phyloP scores from a whole-genome alignment of 1,284 basidiomycete genomes.

The Pterula multifida region DNA sequence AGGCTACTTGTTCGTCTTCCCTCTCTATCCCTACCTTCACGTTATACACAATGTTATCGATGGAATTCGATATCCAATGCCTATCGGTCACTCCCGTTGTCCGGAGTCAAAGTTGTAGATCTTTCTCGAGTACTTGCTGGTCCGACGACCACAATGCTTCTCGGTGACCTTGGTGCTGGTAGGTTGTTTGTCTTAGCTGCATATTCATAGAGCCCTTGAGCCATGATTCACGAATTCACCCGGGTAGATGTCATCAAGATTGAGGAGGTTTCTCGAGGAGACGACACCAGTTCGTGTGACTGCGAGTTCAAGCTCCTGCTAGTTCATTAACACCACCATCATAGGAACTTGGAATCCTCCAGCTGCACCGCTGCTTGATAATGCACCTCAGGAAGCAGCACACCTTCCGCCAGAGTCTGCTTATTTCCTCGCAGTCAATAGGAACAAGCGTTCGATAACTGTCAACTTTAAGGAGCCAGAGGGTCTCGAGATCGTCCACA shows the following conservation, averaged over 20 bases:
- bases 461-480: conserved; percentile 76
- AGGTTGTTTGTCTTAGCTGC: not conserved
- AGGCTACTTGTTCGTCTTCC: not conserved
- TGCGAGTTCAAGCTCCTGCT: too few relatives aligned
- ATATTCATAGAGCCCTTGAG: not conserved
- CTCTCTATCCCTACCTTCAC: too few relatives aligned
- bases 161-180: conserved; percentile 77
- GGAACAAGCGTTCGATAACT: conserved; percentile 84
- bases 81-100: conserved; percentile 48
- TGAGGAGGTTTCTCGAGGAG: conserved; percentile 71
- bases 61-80: not conserved
- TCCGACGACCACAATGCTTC: conserved; percentile 81
- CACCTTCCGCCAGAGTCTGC: conserved; percentile 85
- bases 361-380: conserved; percentile 45
- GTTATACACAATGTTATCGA: not conserved
- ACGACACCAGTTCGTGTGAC: conserved; percentile 69
- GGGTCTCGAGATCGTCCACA: conserved; percentile 70
- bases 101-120: conserved; percentile 75
- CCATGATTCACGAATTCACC: not conserved
- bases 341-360: conserved; percentile 76
- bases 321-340: not conserved
- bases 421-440: conserved; percentile 84
- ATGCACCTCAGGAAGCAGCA: conserved; percentile 37
- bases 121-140: conserved; percentile 84
- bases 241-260: conserved; percentile 70